phyloP scores from a whole-genome alignment of 192 early-diverging fungal genomes.

The Gamsiella multidivaricata region DNA sequence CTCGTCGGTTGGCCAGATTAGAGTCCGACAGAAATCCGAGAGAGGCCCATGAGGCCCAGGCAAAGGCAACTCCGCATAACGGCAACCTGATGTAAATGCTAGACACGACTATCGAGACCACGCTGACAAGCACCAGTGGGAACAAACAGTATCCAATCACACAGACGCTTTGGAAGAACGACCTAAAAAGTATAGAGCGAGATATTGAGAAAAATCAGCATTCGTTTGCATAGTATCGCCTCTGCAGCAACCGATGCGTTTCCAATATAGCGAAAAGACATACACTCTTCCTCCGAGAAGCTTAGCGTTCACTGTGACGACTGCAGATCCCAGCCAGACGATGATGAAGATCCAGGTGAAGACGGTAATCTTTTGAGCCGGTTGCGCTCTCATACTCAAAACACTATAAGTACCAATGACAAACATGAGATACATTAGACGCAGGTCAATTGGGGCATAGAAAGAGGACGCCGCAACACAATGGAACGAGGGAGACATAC shows the following conservation, averaged over 20 bases:
- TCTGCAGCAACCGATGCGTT: no score
- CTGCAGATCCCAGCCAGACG: constrained; percentile 93
- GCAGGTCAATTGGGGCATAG: no score
- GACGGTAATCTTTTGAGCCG: constrained; percentile 82
- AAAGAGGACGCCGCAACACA: neutral
- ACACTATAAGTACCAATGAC: constrained; percentile 58
- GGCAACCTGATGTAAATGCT: constrained; percentile 79
- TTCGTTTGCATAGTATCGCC: no score
- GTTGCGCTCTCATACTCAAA: constrained; percentile 80
- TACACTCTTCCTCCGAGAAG: constrained; percentile 93
- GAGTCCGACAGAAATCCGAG: constrained; percentile 91
- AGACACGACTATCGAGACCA: constrained; percentile 74
- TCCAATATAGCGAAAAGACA: neutral
- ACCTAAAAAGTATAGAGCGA: constrained; percentile 62
- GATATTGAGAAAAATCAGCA: neutral
- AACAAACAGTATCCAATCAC: constrained; percentile 97
- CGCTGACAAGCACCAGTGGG: constrained; percentile 85
- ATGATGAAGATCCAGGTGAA: constrained; percentile 96
- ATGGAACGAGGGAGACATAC: constrained; percentile 58
- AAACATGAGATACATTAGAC: neutral
- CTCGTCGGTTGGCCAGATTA: constrained; percentile 84
- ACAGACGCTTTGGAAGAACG: constrained; percentile 97
- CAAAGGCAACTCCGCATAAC: constrained; percentile 79
- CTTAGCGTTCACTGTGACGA: constrained; percentile 96
- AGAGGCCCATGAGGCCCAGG: constrained; percentile 93